Conservation (phyloP, 805 yeast species). For the Candida mattraensis region DNA sequence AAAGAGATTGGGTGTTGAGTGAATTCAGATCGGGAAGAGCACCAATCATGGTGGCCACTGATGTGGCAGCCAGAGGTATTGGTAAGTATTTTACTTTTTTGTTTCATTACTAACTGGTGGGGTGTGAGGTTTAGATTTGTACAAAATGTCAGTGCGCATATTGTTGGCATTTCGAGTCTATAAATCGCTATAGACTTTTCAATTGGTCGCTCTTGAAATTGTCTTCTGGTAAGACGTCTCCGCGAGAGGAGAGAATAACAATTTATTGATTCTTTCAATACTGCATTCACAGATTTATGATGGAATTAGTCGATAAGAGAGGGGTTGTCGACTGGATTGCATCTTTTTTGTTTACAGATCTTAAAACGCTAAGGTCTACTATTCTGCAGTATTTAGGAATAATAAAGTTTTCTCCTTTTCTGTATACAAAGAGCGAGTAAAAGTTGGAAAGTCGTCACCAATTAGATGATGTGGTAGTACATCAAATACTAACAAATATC, state of each 20-base stretch:
- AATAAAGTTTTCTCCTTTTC: conserved; percentile 3
- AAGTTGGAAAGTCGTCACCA: conserved; percentile 1
- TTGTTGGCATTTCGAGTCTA: conserved; percentile 1
- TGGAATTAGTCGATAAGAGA: too few species aligned
- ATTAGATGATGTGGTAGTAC: neutral
- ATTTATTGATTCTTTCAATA: conserved; percentile 7
- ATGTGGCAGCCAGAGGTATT: conserved; percentile 99
- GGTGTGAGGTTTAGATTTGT: conserved; percentile 7
- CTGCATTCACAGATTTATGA: conserved; percentile 8
- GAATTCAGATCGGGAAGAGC: conserved; percentile 92
- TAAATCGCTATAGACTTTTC: conserved; percentile 6
- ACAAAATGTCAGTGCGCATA: neutral
- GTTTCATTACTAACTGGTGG: conserved; percentile 13
- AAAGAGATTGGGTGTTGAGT: conserved; percentile 97
- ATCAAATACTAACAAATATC: too few species aligned
- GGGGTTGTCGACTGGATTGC: neutral
- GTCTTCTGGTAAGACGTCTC: conserved; percentile 1
- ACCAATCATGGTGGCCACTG: conserved; percentile 98
- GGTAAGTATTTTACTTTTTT: conserved; percentile 62
- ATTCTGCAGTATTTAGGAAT: conserved; percentile 10
- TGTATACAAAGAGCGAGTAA: conserved; percentile 1
- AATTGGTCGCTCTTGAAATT: too few species aligned
- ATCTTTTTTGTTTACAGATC: conserved; percentile 4
- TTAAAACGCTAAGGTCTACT: conserved; percentile 6
- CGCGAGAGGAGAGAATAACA: conserved; percentile 6